Conservation (phyloP, 805 yeast species). For the Candida xyloterini region DNA sequence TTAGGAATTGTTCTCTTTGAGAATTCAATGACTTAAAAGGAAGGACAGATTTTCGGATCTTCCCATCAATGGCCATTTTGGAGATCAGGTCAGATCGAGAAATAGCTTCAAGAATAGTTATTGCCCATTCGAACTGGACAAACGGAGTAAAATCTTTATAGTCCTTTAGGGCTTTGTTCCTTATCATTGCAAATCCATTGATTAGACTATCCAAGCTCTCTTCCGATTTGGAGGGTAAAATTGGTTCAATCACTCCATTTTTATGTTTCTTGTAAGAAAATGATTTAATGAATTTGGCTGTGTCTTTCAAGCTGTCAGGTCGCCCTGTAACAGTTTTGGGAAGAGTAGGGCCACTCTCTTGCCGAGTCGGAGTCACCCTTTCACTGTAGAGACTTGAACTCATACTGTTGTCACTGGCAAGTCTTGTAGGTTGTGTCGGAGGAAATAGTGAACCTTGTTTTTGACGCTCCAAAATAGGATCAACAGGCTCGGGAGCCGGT, state of each 20-base stretch:
- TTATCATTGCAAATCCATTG: constrained; percentile 27
- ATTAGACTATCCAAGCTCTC: constrained; percentile 27
- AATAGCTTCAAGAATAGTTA: constrained; percentile 48
- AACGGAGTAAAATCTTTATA: constrained; percentile 42
- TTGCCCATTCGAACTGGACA: constrained; percentile 65
- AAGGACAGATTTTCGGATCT: constrained; percentile 37
- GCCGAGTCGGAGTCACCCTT: constrained; percentile 1
- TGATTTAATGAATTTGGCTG: constrained; percentile 12
- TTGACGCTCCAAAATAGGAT: constrained; percentile 2
- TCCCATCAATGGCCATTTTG: constrained; percentile 48
- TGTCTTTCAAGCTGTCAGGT: constrained; percentile 3
- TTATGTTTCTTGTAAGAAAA: constrained; percentile 20
- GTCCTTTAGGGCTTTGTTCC: constrained; percentile 35
- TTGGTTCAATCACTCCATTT: constrained; percentile 29
- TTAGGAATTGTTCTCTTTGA: constrained; percentile 53
- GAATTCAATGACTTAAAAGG: constrained; percentile 43
- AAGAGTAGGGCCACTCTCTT: constrained; percentile 2
- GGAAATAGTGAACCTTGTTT: background rate
- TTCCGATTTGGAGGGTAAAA: constrained; percentile 29
- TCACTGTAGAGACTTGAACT: constrained; percentile 21
- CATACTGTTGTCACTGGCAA: constrained; percentile 14
- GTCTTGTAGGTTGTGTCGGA: constrained; percentile 4
- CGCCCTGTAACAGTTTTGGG: constrained; percentile 3
- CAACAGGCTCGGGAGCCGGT: constrained; percentile 16
- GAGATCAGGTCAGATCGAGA: constrained; percentile 39